Conservation (phyloP, 2,329 filamentous ascomycete genomes). For the Aureobasidium uvarum region DNA sequence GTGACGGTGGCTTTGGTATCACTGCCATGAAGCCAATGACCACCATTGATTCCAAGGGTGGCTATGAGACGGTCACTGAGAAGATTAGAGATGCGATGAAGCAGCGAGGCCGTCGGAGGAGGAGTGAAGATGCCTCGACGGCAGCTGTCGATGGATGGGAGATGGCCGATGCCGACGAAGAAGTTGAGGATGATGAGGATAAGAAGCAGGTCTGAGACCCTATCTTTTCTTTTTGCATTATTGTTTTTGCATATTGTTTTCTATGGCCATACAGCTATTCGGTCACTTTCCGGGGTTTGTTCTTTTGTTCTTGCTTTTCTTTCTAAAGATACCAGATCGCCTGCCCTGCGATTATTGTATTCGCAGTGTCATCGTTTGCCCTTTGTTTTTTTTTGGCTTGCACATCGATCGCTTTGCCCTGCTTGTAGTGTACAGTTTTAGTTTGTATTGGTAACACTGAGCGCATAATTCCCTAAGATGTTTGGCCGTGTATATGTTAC, state of each 20-base stretch:
- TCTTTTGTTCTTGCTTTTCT: not conserved
- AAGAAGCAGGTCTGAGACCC: constrained; percentile 21
- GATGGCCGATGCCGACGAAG: constrained; percentile 30
- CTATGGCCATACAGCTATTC: not conserved
- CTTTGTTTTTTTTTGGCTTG: not conserved
- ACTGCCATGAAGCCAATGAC: constrained; percentile 71
- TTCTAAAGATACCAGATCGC: constrained; percentile 6
- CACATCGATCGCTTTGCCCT: not conserved
- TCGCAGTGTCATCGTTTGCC: not conserved
- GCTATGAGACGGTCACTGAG: constrained; percentile 77
- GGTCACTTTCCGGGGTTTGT: too few relatives aligned
- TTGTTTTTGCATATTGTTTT: not conserved
- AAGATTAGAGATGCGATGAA: constrained; percentile 84
- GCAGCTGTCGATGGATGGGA: constrained; percentile 32
- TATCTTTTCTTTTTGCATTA: not conserved
- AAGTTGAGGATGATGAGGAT: constrained; percentile 29
- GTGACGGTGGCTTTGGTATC: constrained; percentile 46
- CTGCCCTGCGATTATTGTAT: not conserved
- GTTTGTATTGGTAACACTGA: too few relatives aligned
- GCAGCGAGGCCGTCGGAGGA: constrained; percentile 65
- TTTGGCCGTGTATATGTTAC: too few relatives aligned
- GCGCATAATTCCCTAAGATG: too few relatives aligned
- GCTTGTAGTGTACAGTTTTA: too few relatives aligned
- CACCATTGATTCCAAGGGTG: constrained; percentile 62
- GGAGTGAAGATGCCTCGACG: constrained; percentile 40